Base-by-base conservation (phyloP, 441 rosid species). In the Croton laevigatus region DNA sequence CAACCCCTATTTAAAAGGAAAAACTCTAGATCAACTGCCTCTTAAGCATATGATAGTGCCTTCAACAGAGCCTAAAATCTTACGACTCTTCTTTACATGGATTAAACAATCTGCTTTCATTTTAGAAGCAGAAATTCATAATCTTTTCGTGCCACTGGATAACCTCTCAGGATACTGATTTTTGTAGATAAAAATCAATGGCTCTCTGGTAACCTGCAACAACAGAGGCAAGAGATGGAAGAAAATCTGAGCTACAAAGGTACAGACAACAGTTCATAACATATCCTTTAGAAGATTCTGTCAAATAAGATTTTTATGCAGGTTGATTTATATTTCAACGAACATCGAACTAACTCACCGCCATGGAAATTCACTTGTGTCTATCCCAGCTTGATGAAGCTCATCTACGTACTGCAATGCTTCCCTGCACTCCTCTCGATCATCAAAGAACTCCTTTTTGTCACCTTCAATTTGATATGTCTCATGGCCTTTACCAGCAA, bases 311-410 rank as follows among this genome's bases (percentile, higher is more conserved):
- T 17, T 59, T 19, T 20, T 5, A 46, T 62, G 4, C 32, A 34
- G 19, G 46, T 32, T 32, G n/a, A 37, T 17, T 8, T 49, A 19
- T 58, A 11, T 11, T 45, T 59, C 51, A 40, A 64, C 49, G 65
- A 69, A 60, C 3, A 51, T 46, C 12, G 23, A 55, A 75, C 49
- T 38, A 67, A 82, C 83, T 82, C 81, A 95, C 98, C 94, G 82
- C 99, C 98, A 93, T n/a, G 99, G 98, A 74, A 95, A 89, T 85
- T 95, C 99, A 75, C 97, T 91, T 2, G 96, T 91, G 81, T 89
- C 97, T 71, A 95, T 89, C 80, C 99, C 99, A 68, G 98, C 88
- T 85, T 79, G 92, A 81, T 91, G 99, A 75, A 93, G 97, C 80
- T 91, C 94, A 69, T 93, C 99, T 37, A 91, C 98, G 64, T 84